Evolutionary conservation across 805 yeast genomes (phyloP).

Genomic region (Spathaspora sp.): DNA sequence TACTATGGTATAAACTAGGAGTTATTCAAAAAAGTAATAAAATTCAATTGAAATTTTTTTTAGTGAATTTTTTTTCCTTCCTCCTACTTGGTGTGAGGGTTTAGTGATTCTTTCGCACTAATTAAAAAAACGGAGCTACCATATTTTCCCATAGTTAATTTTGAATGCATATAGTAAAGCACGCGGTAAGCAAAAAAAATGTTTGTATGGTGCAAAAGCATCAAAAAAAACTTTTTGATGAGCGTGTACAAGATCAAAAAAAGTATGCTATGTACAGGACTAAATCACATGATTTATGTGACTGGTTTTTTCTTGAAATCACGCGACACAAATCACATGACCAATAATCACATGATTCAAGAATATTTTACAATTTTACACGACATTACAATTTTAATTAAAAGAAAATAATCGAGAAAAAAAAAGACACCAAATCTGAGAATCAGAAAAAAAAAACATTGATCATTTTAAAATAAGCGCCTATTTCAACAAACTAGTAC

Average conservation of each 20-base stretch:
- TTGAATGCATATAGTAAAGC: background rate
- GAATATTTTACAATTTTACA: background rate
- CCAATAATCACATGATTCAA: background rate
- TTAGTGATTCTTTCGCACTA: background rate
- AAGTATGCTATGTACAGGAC: background rate
- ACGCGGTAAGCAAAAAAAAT: background rate
- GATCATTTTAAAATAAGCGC: background rate
- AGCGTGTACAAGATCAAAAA: background rate
- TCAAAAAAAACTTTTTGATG: background rate
- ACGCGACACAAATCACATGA: background rate
- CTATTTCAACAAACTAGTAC: background rate
- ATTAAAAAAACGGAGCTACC: background rate
- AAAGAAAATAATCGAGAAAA: background rate
- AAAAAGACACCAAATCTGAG: background rate
- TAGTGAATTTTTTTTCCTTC: background rate
- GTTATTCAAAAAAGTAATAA: background rate
- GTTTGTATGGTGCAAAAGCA: background rate
- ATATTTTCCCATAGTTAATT: background rate
- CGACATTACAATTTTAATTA: background rate
- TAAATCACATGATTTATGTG: slow-evolving; percentile 6
- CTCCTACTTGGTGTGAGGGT: background rate
- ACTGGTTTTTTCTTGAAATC: background rate
- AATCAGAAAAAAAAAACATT: background rate
- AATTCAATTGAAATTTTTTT: background rate
- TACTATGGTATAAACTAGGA: slow-evolving; percentile 1